Conservation (phyloP, 2,329 filamentous ascomycete species). For the Venturia pyrina region DNA sequence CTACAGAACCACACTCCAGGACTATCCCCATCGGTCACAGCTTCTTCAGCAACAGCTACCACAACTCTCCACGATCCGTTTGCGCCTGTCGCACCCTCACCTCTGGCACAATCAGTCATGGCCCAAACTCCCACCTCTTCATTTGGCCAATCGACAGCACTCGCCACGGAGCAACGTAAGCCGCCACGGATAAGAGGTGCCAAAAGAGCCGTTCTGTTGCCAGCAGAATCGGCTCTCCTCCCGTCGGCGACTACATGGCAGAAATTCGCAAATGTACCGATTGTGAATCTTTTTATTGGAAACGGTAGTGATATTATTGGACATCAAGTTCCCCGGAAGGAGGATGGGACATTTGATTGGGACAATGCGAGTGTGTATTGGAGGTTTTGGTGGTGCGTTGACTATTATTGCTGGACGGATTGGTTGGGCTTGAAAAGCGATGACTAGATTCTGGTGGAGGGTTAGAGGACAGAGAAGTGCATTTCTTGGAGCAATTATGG, state of each 20-base stretch:
- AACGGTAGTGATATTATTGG: constrained; percentile 55
- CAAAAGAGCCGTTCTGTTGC: constrained; percentile 30
- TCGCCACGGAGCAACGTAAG: not conserved
- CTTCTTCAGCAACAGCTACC: constrained; percentile 25
- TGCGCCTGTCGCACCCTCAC: constrained; percentile 14
- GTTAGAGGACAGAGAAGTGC: not conserved
- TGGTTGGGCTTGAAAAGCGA: constrained; percentile 6
- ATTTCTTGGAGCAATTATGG: not conserved
- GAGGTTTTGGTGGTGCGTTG: constrained; percentile 48
- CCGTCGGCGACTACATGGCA: constrained; percentile 33
- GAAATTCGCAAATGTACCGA: constrained; percentile 37
- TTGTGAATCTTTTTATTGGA: constrained; percentile 37
- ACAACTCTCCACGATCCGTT: constrained; percentile 5
- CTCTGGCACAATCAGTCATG: constrained; percentile 12
- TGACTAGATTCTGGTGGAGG: not conserved
- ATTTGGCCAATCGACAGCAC: constrained; percentile 17
- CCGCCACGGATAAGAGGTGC: constrained; percentile 25
- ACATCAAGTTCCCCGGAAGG: constrained; percentile 61
- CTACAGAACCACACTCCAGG: constrained; percentile 15
- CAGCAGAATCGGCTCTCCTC: constrained; percentile 37
- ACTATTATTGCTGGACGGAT: constrained; percentile 26
- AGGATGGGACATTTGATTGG: constrained; percentile 70
- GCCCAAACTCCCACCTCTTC: constrained; percentile 21
- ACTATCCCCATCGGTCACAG: constrained; percentile 25
- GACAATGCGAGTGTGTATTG: constrained; percentile 51